Evolutionary conservation across 768 basidiomycete genomes (phyloP).

Genomic region (Pleurotus giganteus): DNA sequence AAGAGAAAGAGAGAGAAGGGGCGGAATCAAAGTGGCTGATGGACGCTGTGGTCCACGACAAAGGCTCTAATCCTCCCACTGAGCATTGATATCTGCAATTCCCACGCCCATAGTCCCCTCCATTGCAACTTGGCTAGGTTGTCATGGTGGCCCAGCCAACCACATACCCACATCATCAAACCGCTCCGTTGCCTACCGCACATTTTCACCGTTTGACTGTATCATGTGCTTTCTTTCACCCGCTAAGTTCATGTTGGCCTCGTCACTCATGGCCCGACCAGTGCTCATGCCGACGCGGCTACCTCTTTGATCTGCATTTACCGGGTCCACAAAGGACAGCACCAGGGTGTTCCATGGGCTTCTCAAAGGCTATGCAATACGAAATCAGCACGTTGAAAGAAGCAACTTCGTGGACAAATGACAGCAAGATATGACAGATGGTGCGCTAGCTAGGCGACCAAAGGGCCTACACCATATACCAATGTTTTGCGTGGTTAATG

Average conservation of each 20-base stretch:
- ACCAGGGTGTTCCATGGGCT: background rate
- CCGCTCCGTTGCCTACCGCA: background rate
- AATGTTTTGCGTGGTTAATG: slow-evolving; percentile 49
- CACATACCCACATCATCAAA: slow-evolving; percentile 1
- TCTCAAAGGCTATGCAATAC: background rate
- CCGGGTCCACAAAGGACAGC: no score
- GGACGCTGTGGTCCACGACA: slow-evolving; percentile 4
- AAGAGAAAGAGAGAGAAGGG: slow-evolving; percentile 17
- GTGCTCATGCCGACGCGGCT: no score
- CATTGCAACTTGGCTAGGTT: background rate
- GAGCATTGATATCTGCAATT: background rate
- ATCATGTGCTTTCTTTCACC: slow-evolving; percentile 4
- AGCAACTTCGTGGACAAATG: background rate
- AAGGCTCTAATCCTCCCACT: background rate
- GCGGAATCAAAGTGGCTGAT: slow-evolving; percentile 8
- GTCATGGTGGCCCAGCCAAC: slow-evolving; percentile 8
- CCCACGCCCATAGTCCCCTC: slow-evolving; percentile 5
- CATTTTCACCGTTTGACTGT: background rate
- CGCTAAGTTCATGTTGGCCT: background rate
- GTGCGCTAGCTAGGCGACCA: no score
- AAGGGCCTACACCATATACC: slow-evolving; percentile 59
- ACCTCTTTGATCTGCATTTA: no score
- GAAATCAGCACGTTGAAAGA: slow-evolving; percentile 1
- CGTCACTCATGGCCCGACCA: no score
- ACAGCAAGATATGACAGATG: background rate